Percentiles rank a stretch among this genome's conserved stretches.
Evolutionary conservation across 306 rosid species (phyloP).

Genomic region (Styphnolobium japonicum): DNA sequence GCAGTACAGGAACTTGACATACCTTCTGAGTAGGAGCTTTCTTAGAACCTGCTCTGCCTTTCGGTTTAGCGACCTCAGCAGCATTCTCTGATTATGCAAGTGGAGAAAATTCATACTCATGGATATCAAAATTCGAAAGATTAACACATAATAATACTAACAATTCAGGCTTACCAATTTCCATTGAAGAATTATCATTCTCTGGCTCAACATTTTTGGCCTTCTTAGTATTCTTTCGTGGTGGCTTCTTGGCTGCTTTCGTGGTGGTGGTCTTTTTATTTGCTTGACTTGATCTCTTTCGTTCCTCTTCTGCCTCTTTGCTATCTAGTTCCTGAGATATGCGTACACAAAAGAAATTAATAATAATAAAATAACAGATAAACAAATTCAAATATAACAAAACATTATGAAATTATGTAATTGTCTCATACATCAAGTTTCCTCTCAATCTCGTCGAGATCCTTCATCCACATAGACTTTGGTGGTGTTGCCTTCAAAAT

Average conservation of each 20-base stretch:
- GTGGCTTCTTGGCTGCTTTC: slow-evolving; percentile 61
- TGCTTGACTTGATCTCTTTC: slow-evolving; percentile 47
- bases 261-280: slow-evolving; percentile 29
- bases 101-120: not conserved
- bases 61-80: slow-evolving; percentile 52
- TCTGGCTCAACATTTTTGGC: slow-evolving; percentile 47
- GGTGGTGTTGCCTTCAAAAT: slow-evolving; percentile 69
- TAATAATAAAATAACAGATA: slow-evolving; percentile 5
- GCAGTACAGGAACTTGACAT: not conserved
- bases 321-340: slow-evolving; percentile 64
- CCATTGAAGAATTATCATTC: slow-evolving; percentile 53
- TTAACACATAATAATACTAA: not conserved
- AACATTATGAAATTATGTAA: not conserved
- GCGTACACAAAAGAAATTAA: not conserved
- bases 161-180: slow-evolving; percentile 56
- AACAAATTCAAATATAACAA: not conserved
- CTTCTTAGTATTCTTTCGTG: slow-evolving; percentile 72
- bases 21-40: slow-evolving; percentile 65
- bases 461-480: slow-evolving; percentile 68
- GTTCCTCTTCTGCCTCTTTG: slow-evolving; percentile 61
- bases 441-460: slow-evolving; percentile 67
- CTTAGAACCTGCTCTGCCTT: slow-evolving; percentile 53
- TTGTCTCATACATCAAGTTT: slow-evolving; percentile 62
- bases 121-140: not conserved
- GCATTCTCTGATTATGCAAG: slow-evolving; percentile 44